Evolutionary conservation across 495 filamentous ascomycete species (phyloP).

Genomic region (Mycothermus thermophilus): DNA sequence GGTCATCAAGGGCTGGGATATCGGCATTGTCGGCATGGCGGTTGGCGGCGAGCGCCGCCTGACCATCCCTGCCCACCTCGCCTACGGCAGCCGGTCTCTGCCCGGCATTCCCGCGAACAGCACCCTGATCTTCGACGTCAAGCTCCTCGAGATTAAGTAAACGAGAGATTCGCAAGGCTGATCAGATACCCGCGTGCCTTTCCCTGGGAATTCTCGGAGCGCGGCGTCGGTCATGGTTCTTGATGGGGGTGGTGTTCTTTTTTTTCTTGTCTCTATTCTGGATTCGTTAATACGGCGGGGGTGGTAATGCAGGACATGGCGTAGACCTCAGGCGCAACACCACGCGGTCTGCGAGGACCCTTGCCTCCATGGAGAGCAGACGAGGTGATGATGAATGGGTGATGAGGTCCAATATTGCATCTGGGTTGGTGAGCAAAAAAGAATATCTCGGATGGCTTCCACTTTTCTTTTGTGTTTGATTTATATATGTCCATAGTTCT

Average conservation of each 20-base stretch:
- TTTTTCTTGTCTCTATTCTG: slow-evolving; percentile 3
- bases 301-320: slow-evolving; percentile 9
- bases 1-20: slow-evolving; percentile 98
- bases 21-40: slow-evolving; percentile 82
- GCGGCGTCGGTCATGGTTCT: slow-evolving; percentile 7
- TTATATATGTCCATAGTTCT: neutral
- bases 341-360: slow-evolving; percentile 26
- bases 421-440: slow-evolving; percentile 20
- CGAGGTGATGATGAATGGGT: slow-evolving; percentile 28
- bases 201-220: slow-evolving; percentile 6
- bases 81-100: slow-evolving; percentile 67
- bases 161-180: too few species aligned
- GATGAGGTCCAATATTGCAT: slow-evolving; percentile 36
- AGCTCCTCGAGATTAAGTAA: slow-evolving; percentile 59
- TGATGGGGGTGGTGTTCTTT: slow-evolving; percentile 3
- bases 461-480: slow-evolving; percentile 4
- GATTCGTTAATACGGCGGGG: neutral
- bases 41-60: slow-evolving; percentile 87
- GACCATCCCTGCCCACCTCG: slow-evolving; percentile 68
- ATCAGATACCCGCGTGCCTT: too few species aligned
- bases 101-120: slow-evolving; percentile 83
- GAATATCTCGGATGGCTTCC: slow-evolving; percentile 7
- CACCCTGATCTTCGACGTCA: slow-evolving; percentile 84
- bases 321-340: slow-evolving; percentile 28
- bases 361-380: slow-evolving; percentile 24